Conservation (phyloP, 2,329 filamentous ascomycete genomes). For the Diaporthe sp. region DNA sequence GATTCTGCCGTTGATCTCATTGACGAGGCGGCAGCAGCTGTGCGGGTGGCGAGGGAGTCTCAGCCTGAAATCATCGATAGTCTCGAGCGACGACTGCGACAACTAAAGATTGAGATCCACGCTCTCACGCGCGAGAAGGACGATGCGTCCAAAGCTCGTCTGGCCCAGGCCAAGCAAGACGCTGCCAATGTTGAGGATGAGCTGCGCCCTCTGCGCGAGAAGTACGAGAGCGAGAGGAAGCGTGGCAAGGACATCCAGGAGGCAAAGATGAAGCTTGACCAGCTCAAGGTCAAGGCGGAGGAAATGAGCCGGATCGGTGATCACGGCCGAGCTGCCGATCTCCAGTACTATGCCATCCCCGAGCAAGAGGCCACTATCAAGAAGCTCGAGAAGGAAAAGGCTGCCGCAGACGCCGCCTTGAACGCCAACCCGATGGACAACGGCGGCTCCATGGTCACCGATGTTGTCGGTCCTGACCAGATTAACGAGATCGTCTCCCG, state of each 20-base stretch:
- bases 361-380: conserved; percentile 87
- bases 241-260: conserved; percentile 93
- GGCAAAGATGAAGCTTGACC: conserved; percentile 93
- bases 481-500: conserved; percentile 98
- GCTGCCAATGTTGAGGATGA: conserved; percentile 96
- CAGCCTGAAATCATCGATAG: conserved; percentile 97
- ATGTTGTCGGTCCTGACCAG: conserved; percentile 94
- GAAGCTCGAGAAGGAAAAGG: conserved; percentile 83
- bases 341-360: conserved; percentile 97
- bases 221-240: conserved; percentile 93
- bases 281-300: conserved; percentile 89
- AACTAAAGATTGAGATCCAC: conserved; percentile 97
- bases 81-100: conserved; percentile 87
- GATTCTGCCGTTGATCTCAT: conserved; percentile 97
- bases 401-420: conserved; percentile 78
- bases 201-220: conserved; percentile 88
- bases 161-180: conserved; percentile 86
- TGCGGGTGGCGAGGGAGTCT: conserved; percentile 93
- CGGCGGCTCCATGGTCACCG: conserved; percentile 82
- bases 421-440: conserved; percentile 65
- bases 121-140: conserved; percentile 94
- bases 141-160: conserved; percentile 85
- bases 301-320: conserved; percentile 91
- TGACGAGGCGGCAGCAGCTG: conserved; percentile 96
- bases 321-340: conserved; percentile 87